Evolutionary conservation across 257 asterid species (phyloP).

Genomic region (Solanum paucissectum): DNA sequence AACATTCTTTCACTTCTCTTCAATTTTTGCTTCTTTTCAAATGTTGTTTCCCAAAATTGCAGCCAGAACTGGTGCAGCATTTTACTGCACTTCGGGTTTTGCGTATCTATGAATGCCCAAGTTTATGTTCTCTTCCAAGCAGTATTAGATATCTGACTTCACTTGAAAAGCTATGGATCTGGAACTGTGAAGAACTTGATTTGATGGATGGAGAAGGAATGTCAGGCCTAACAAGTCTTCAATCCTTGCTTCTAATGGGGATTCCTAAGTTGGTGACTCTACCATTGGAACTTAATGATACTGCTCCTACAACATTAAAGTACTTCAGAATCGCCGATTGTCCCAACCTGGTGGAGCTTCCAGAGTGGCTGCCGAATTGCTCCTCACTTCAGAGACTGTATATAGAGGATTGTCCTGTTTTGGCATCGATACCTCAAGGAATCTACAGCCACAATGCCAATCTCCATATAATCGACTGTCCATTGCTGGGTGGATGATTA

Average conservation of each 20-base stretch:
- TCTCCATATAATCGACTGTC: constrained; percentile 33
- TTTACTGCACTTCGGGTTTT: constrained; percentile 25
- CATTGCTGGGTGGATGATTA: constrained; percentile 5
- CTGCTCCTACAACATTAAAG: constrained; percentile 19
- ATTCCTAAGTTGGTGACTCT: constrained; percentile 32
- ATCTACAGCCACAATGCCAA: constrained; percentile 6
- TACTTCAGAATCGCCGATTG: constrained; percentile 30
- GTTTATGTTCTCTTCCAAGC: constrained; percentile 26
- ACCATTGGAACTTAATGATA: constrained; percentile 23
- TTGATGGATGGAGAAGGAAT: constrained; percentile 22
- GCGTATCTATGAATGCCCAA: constrained; percentile 37
- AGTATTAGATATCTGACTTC: constrained; percentile 21
- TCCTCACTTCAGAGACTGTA: constrained; percentile 23
- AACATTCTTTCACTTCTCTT: constrained; percentile 18
- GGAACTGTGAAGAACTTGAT: constrained; percentile 46
- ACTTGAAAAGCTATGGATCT: constrained; percentile 48
- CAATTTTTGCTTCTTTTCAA: constrained; percentile 36
- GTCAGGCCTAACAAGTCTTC: constrained; percentile 23
- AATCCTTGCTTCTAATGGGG: constrained; percentile 43
- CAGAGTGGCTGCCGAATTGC: constrained; percentile 29
- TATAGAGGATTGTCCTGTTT: constrained; percentile 35
- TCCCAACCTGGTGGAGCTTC: constrained; percentile 13
- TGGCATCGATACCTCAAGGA: constrained; percentile 16
- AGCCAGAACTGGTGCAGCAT: constrained; percentile 22
- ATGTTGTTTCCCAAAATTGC: constrained; percentile 23